Evolutionary conservation across 768 basidiomycete genomes (phyloP).

Genomic region (Lactarius pseudohatsudake): DNA sequence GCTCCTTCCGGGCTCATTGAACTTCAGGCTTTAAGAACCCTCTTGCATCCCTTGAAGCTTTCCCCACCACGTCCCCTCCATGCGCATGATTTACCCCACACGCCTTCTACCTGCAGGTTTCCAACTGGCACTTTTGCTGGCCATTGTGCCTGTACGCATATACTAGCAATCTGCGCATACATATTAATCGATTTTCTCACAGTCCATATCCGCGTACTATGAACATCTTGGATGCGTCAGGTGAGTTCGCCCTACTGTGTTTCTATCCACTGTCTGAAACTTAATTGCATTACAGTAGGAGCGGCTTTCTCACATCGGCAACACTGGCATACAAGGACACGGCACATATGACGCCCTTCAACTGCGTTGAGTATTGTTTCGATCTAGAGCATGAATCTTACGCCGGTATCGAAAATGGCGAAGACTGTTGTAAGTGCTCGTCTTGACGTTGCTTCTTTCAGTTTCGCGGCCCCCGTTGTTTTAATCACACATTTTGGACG

Average conservation of each 20-base stretch:
- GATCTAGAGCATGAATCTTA: constrained; percentile 43
- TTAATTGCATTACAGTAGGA: constrained; percentile 45
- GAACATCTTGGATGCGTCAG: no score
- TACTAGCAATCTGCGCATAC: no score
- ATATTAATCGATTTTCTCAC: no score
- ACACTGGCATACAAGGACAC: constrained; percentile 46
- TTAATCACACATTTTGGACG: constrained; percentile 6
- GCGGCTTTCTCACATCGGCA: constrained; percentile 52
- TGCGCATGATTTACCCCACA: constrained; percentile 15
- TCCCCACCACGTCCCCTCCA: constrained; percentile 6
- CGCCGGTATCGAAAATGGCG: constrained; percentile 68
- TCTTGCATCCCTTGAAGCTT: background rate
- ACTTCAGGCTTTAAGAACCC: constrained; percentile 19
- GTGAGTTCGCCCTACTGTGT: no score
- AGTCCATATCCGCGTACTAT: no score
- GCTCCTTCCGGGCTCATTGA: background rate
- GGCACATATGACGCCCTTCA: constrained; percentile 60
- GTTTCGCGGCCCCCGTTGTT: background rate
- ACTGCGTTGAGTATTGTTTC: constrained; percentile 47
- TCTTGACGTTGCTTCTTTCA: background rate
- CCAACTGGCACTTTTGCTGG: background rate
- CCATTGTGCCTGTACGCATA: no score
- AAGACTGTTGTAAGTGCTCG: constrained; percentile 56
- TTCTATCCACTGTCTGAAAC: constrained; percentile 34
- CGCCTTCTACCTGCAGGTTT: constrained; percentile 3